These are phyloP conservation scores for Centella asiatica DNA, from an alignment of 129 eudicot genomes.

Conservation along the genomic window DNA sequence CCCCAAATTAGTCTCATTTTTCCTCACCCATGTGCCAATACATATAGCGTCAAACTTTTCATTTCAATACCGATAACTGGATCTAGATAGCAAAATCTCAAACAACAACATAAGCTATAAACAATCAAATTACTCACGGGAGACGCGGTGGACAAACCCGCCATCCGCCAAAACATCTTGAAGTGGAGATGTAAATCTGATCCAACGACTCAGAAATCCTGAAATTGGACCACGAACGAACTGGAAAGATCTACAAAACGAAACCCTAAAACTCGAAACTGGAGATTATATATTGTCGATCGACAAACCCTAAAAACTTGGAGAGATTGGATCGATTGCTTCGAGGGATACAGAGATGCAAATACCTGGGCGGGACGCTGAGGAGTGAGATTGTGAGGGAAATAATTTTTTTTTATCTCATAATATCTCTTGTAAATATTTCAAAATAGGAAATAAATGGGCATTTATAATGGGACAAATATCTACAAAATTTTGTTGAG, in stretches of 20 bases:
- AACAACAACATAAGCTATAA: neutral
- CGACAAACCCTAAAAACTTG: slow-evolving; percentile 3
- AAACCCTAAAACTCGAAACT: neutral
- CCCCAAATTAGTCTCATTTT: neutral
- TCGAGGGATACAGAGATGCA: neutral
- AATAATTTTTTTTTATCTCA: neutral
- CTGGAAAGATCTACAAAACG: neutral
- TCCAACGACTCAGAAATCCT: neutral
- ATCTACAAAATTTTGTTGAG: too few species aligned
- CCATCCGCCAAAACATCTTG: slow-evolving; percentile 93
- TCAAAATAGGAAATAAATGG: too few species aligned
- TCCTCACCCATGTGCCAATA: neutral
- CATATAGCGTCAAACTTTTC: neutral
- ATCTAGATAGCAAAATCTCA: neutral
- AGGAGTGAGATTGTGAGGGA: neutral
- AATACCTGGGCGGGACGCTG: neutral
- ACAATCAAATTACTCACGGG: slow-evolving; percentile 53
- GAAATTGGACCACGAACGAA: neutral
- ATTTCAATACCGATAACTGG: neutral
- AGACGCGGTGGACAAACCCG: slow-evolving; percentile 84
- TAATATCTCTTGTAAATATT: neutral
- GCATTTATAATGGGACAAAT: too few species aligned
- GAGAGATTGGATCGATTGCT: neutral
- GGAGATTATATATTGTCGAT: neutral
- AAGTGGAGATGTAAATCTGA: slow-evolving; percentile 4